These are phyloP conservation scores for Coix lacrymajobi DNA, from an alignment of 176 grass and related monocot genomes.

Conservation along the genomic window DNA sequence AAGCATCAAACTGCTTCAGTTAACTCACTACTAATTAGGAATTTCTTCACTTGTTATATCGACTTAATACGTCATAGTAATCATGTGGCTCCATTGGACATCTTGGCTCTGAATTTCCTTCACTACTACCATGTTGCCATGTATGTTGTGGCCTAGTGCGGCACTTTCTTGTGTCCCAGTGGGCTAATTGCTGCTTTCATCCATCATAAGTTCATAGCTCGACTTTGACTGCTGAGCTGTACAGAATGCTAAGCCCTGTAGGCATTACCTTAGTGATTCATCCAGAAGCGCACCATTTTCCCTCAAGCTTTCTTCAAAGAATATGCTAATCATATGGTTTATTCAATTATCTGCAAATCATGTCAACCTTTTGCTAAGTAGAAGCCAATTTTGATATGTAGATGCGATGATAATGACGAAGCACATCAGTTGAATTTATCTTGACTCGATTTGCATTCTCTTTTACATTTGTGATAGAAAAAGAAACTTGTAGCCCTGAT, in stretches of 20 bases:
- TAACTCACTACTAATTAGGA: background rate
- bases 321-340: background rate
- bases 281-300: background rate
- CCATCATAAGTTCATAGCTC: constrained; percentile 4
- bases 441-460: background rate
- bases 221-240: constrained; percentile 7
- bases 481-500: background rate
- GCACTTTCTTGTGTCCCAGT: background rate
- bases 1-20: constrained; percentile 1
- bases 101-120: too few relatives aligned
- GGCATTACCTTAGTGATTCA: background rate
- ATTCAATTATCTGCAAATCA: background rate
- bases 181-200: background rate
- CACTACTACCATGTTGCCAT: background rate
- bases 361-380: background rate
- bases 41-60: background rate
- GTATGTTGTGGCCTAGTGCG: background rate
- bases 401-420: constrained; percentile 1
- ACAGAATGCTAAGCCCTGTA: constrained; percentile 11
- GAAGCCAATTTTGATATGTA: background rate
- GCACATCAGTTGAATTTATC: background rate
- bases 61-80: too few relatives aligned
- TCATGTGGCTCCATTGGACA: background rate
- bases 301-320: background rate
- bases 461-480: background rate